Base-by-base conservation (phyloP, 2,329 filamentous ascomycete species). In the Alternaria sp. region DNA sequence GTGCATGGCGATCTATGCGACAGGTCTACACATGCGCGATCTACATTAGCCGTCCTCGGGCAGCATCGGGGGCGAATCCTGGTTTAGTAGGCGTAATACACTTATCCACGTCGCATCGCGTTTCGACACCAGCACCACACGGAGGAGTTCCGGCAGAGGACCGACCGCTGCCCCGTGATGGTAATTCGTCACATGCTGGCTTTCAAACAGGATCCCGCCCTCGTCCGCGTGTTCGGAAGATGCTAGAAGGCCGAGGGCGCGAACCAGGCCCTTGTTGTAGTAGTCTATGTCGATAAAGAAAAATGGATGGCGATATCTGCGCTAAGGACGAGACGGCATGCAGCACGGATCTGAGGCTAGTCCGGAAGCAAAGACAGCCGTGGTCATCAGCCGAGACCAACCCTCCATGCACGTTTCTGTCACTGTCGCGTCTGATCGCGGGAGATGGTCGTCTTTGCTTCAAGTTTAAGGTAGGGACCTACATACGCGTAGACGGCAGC, bases 321-420 rank as follows among this genome's bases (percentile, higher is more conserved):
- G 58, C 54, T 57, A 60, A 29, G n/a, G 34, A 17, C 29, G 40
- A 54, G 51, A 51, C 48, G 50, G 34, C 54, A 58, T 54, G 39
- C 26, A 34, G 26, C 51, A 50, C 48, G 44, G 46, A 51, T 58
- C 56, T 41, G 26, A 56, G 55, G 4, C 64, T 67, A 69, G 45
- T 10, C 69, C 68, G 44, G 23, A 65, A 65, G 24, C 53, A 54
- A 59, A 62, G 36, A 49, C 31, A 62, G 52, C 53, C 55, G 31
- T 53, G 62, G 63, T 68, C 69, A 67, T 68, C 48, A 58, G 64
- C 62, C 61, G 58, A 56, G 24, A 31, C 60, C 67, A 66, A 65
- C 62, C 64, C 62, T 67, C 65, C 55, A 51, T 50, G 49, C 68
- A 69, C 66, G 63, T 66, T 71, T 55, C 21, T 36, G 51, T 45